Evolutionary conservation across 208 protist species (phyloP).

Genomic region (Leishmania martiniquensis): DNA sequence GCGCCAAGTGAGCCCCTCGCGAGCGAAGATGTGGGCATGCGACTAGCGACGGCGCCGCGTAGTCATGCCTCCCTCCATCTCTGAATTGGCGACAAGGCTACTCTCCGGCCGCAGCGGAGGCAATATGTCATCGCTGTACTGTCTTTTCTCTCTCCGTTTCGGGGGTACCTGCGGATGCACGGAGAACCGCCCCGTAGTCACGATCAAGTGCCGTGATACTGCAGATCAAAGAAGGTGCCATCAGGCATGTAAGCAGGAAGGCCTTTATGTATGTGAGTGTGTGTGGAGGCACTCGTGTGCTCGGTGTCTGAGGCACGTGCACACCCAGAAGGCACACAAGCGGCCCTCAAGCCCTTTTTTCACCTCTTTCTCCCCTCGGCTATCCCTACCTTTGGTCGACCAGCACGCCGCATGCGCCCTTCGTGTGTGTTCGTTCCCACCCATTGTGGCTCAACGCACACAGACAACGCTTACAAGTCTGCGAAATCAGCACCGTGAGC

Average conservation of each 20-base stretch:
- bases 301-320: background rate
- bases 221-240: background rate
- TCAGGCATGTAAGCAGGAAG: background rate
- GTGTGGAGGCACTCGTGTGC: background rate
- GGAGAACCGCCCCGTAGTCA: too few species aligned
- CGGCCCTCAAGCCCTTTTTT: background rate
- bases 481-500: background rate
- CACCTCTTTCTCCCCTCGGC: background rate
- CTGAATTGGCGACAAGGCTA: too few species aligned
- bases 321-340: background rate
- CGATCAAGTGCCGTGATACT: background rate
- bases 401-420: background rate
- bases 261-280: background rate
- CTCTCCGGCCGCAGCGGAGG: too few species aligned
- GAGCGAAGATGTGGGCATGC: background rate
- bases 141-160: too few species aligned
- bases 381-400: background rate
- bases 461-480: background rate
- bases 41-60: background rate
- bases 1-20: slow-evolving; percentile 24
- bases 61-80: too few species aligned
- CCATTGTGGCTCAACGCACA: background rate
- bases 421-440: background rate
- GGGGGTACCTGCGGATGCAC: too few species aligned
- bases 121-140: too few species aligned